Conservation (phyloP, 2,329 filamentous ascomycete species). For the Sclerotinia spermophila region DNA sequence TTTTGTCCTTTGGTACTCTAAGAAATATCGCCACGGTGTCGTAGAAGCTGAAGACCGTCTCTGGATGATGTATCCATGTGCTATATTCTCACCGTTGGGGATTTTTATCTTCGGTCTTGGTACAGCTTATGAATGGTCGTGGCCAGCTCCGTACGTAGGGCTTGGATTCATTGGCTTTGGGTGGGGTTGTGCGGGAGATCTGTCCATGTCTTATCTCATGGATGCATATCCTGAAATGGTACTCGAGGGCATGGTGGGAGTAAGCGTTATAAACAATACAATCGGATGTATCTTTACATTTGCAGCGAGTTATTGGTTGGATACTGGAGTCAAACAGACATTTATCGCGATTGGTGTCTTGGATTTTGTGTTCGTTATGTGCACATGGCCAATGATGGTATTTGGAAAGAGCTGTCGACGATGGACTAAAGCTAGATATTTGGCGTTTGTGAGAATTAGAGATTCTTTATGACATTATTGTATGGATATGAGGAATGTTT, state of each 20-base stretch:
- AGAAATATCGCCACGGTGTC: slow-evolving; percentile 34
- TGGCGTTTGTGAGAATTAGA: slow-evolving; percentile 46
- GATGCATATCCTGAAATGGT: slow-evolving; percentile 56
- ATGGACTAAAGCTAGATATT: slow-evolving; percentile 47
- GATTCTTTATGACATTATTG: slow-evolving; percentile 35
- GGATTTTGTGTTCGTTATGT: slow-evolving; percentile 48
- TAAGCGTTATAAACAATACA: slow-evolving; percentile 55
- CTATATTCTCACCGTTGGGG: slow-evolving; percentile 38
- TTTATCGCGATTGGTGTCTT: slow-evolving; percentile 52
- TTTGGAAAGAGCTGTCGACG: slow-evolving; percentile 49
- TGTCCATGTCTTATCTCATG: slow-evolving; percentile 53
- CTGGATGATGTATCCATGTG: slow-evolving; percentile 36
- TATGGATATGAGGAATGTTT: neutral
- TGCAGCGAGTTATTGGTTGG: slow-evolving; percentile 48
- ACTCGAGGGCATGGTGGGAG: slow-evolving; percentile 56
- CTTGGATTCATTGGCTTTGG: slow-evolving; percentile 57
- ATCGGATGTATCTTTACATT: slow-evolving; percentile 54
- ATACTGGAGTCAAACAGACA: slow-evolving; percentile 44
- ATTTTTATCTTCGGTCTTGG: slow-evolving; percentile 43
- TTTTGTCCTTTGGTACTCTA: slow-evolving; percentile 48
- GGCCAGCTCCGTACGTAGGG: slow-evolving; percentile 53
- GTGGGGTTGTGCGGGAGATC: slow-evolving; percentile 55
- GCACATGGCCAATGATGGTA: slow-evolving; percentile 51
- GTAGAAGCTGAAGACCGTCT: slow-evolving; percentile 42
- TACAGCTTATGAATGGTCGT: slow-evolving; percentile 46